Evolutionary conservation across 257 asterid genomes (phyloP).

Genomic region (Solanum dulcamara): DNA sequence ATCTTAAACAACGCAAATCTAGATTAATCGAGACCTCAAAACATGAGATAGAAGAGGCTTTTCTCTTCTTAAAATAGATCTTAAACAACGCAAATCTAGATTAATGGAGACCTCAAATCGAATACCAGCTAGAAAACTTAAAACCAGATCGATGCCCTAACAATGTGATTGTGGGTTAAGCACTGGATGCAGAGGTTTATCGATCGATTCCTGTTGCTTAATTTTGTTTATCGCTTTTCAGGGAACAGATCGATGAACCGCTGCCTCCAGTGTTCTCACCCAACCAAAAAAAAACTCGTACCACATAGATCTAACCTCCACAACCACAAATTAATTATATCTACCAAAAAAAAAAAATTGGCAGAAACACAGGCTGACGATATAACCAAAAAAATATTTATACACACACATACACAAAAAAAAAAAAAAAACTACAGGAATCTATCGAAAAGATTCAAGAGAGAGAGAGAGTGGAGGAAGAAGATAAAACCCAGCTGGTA

Average conservation of each 20-base stretch:
- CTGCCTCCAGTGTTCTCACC: conserved; percentile 31
- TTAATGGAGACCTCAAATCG: not conserved
- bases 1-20: not conserved
- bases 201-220: conserved; percentile 20
- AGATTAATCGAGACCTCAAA: not conserved
- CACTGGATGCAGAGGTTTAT: conserved; percentile 45
- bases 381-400: not conserved
- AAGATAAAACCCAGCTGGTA: not conserved
- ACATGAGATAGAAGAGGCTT: not conserved
- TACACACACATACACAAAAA: not conserved
- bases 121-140: not conserved
- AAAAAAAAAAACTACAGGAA: not conserved
- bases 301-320: not conserved
- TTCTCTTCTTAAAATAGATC: not conserved
- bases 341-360: not conserved
- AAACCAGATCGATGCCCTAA: not conserved
- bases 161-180: not conserved
- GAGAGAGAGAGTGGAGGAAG: not conserved
- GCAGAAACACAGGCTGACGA: not conserved
- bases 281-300: not conserved
- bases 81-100: not conserved
- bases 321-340: no score
- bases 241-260: conserved; percentile 39
- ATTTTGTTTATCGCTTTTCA: conserved; percentile 1
- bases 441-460: not conserved